Evolutionary conservation across 192 early-diverging fungal genomes (phyloP).

Genomic region (Podochytrium sp.): DNA sequence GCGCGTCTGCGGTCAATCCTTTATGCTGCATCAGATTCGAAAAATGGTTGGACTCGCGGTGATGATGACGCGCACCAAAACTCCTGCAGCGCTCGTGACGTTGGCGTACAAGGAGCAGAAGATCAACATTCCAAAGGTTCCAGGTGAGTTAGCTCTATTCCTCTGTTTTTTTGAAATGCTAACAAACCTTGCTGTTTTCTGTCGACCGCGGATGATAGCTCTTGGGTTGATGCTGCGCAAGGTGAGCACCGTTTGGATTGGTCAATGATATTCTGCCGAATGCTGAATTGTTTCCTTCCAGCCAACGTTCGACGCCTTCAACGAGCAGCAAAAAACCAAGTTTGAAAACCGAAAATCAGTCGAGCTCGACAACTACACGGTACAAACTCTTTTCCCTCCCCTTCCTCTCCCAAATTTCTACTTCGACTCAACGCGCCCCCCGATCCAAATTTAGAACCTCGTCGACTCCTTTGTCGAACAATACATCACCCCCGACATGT

Average conservation of each 20-base stretch:
- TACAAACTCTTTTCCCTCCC: conserved; percentile 33
- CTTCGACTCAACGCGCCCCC: too few species aligned
- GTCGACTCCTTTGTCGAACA: conserved; percentile 88
- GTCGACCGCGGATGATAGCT: not conserved
- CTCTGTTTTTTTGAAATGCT: not conserved
- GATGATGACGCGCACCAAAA: conserved; percentile 75
- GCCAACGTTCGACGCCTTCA: conserved; percentile 31
- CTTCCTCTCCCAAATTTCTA: too few species aligned
- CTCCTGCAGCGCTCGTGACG: conserved; percentile 70
- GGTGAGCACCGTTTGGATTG: not conserved
- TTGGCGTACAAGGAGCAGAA: conserved; percentile 64
- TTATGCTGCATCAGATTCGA: conserved; percentile 99
- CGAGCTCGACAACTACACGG: conserved; percentile 29
- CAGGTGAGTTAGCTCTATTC: conserved; percentile 35
- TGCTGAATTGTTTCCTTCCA: not conserved
- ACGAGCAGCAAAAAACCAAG: conserved; percentile 3
- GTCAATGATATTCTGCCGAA: conserved; percentile 4
- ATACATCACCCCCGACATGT: conserved; percentile 83
- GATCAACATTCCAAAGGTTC: conserved; percentile 97
- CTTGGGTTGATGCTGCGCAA: conserved; percentile 31
- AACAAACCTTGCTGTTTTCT: not conserved
- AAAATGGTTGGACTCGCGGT: conserved; percentile 97
- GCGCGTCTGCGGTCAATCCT: conserved; percentile 93
- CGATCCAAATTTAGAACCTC: conserved; percentile 51
- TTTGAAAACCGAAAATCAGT: conserved; percentile 13